These are phyloP conservation scores for Cyberlindnera petersonii DNA, from an alignment of 805 yeast species.

Conservation along the genomic window DNA sequence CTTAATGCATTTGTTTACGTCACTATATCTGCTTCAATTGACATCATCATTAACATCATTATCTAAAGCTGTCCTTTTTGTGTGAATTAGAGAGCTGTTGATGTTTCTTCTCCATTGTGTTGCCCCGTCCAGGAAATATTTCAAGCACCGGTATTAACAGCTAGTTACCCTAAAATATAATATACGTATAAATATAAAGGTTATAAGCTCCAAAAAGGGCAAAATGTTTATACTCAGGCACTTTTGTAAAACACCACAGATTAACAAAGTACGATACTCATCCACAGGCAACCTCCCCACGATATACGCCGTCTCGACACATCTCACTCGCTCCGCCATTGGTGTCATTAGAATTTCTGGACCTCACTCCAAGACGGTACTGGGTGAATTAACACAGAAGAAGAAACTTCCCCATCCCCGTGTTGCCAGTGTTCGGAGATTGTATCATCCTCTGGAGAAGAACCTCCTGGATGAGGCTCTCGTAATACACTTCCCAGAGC, in stretches of 20 bases:
- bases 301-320: conserved; percentile 86
- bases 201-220: not conserved
- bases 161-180: too few relatives aligned
- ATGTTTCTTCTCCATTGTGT: too few relatives aligned
- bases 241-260: too few relatives aligned
- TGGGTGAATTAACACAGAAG: conserved; percentile 40
- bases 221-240: not conserved
- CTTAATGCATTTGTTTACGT: too few relatives aligned
- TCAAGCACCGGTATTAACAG: too few relatives aligned
- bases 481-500: conserved; percentile 62
- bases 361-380: conserved; percentile 42
- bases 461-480: conserved; percentile 73
- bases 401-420: conserved; percentile 44
- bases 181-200: too few relatives aligned
- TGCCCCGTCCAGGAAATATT: too few relatives aligned
- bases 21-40: too few relatives aligned
- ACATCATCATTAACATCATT: too few relatives aligned
- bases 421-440: conserved; percentile 51
- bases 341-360: conserved; percentile 87
- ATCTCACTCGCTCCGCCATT: conserved; percentile 76
- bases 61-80: too few relatives aligned
- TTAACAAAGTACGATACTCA: conserved; percentile 1
- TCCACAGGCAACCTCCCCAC: conserved; percentile 37
- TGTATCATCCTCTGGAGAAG: conserved; percentile 40
- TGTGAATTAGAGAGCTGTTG: too few relatives aligned